phyloP scores from a whole-genome alignment of 805 yeast species.

The Kockiozyma suomiensis region DNA sequence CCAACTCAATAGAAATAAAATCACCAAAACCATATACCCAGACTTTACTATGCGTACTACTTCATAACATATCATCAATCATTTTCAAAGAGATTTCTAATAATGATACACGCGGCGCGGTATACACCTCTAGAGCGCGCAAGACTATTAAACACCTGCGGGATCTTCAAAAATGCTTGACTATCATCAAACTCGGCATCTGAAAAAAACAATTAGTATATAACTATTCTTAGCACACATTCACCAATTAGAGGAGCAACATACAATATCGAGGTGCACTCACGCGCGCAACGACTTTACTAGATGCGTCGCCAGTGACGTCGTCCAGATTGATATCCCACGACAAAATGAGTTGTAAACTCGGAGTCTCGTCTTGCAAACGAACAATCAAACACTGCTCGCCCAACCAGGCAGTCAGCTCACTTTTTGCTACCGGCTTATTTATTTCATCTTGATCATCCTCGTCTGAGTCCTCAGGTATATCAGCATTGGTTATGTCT shows the following conservation, averaged over 20 bases:
- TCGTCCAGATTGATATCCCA: constrained; percentile 25
- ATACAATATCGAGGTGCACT: constrained; percentile 19
- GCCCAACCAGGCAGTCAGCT: constrained; percentile 17
- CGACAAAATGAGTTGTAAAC: constrained; percentile 17
- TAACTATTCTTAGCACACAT: too few species aligned
- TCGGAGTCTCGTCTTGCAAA: neutral
- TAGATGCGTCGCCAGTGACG: constrained; percentile 23
- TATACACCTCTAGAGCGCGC: constrained; percentile 18
- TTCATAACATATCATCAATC: neutral
- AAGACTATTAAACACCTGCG: constrained; percentile 18
- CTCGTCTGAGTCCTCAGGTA: neutral
- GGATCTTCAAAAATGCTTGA: constrained; percentile 8
- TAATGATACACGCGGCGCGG: constrained; percentile 19
- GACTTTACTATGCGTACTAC: too few species aligned
- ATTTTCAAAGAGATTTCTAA: constrained; percentile 17
- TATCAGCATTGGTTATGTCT: neutral
- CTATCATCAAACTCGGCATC: constrained; percentile 22
- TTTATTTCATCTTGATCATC: constrained; percentile 5
- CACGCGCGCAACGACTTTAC: constrained; percentile 14
- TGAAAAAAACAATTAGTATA: too few species aligned
- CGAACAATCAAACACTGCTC: constrained; percentile 7
- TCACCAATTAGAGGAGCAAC: neutral
- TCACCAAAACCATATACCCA: too few species aligned
- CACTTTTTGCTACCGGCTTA: neutral
- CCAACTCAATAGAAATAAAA: neutral